Conservation (phyloP, 2,329 filamentous ascomycete species). For the Pseudogymnoascus sp. region DNA sequence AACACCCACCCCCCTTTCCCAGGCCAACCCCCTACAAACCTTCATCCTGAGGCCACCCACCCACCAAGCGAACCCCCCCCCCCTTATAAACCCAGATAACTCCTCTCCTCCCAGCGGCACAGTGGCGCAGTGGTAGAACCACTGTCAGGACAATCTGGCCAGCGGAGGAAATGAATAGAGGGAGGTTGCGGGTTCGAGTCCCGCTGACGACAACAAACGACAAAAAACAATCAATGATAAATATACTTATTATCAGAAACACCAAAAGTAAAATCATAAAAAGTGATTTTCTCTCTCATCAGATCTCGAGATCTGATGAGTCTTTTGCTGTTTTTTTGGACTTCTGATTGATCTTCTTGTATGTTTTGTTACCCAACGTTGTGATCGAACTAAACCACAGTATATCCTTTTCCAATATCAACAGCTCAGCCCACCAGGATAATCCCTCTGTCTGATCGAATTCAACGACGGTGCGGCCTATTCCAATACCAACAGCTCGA, state of each 20-base stretch:
- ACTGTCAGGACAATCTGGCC: conserved; percentile 5
- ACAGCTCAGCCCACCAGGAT: not conserved
- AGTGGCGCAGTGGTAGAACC: conserved; percentile 5
- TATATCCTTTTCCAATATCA: not conserved
- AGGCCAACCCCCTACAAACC: not conserved
- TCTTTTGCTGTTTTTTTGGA: not conserved
- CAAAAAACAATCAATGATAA: no score
- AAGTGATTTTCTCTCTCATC: not conserved
- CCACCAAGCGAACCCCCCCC: not conserved
- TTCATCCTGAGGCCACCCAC: not conserved
- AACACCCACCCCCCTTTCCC: not conserved
- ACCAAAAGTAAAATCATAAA: conserved; percentile 5
- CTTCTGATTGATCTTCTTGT: not conserved
- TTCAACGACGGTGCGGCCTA: not conserved
- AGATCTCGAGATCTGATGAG: not conserved
- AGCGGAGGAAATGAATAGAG: not conserved
- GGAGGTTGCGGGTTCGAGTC: not conserved
- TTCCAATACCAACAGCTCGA: not conserved
- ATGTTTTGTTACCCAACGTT: not conserved
- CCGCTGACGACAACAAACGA: no score
- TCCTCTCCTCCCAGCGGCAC: not conserved
- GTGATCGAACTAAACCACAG: not conserved
- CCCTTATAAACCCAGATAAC: not conserved
- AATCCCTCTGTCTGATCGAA: not conserved
- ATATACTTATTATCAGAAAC: no score